These are phyloP conservation scores for Fusarium sp. DNA, from an alignment of 2,329 filamentous ascomycete genomes.

Conservation along the genomic window DNA sequence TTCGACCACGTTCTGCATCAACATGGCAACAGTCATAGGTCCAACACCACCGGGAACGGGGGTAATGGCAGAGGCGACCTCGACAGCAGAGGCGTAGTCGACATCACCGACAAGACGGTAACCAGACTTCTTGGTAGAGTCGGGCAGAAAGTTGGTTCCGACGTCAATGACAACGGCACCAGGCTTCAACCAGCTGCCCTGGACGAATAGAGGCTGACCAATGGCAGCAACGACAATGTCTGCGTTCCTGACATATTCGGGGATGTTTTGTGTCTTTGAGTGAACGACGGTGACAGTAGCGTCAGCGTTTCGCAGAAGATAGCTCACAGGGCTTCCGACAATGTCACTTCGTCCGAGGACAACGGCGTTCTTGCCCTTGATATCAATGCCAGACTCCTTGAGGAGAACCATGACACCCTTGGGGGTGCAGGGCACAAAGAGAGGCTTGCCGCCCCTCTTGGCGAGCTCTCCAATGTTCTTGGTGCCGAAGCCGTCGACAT, in stretches of 20 bases:
- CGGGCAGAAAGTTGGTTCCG: slow-evolving; percentile 94
- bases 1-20: slow-evolving; percentile 93
- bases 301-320: slow-evolving; percentile 92
- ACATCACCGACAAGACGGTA: slow-evolving; percentile 94
- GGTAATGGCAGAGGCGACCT: slow-evolving; percentile 93
- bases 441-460: slow-evolving; percentile 89
- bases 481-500: slow-evolving; percentile 96
- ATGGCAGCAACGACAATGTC: slow-evolving; percentile 95
- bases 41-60: slow-evolving; percentile 97
- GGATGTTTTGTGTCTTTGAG: slow-evolving; percentile 81
- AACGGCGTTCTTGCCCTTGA: slow-evolving; percentile 91
- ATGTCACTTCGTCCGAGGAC: slow-evolving; percentile 97
- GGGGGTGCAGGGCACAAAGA: slow-evolving; percentile 94
- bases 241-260: slow-evolving; percentile 80
- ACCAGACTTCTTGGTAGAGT: slow-evolving; percentile 90
- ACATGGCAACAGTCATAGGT: slow-evolving; percentile 99
- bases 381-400: slow-evolving; percentile 82
- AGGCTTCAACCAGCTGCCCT: slow-evolving; percentile 94
- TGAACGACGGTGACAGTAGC: slow-evolving; percentile 98
- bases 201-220: slow-evolving; percentile 86
- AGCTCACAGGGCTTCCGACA: slow-evolving; percentile 96
- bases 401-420: slow-evolving; percentile 97
- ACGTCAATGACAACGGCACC: slow-evolving; percentile 98
- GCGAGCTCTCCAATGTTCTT: slow-evolving; percentile 96
- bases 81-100: slow-evolving; percentile 83